Conservation (phyloP, 495 filamentous ascomycete genomes). For the Lasiosphaeria hispida region DNA sequence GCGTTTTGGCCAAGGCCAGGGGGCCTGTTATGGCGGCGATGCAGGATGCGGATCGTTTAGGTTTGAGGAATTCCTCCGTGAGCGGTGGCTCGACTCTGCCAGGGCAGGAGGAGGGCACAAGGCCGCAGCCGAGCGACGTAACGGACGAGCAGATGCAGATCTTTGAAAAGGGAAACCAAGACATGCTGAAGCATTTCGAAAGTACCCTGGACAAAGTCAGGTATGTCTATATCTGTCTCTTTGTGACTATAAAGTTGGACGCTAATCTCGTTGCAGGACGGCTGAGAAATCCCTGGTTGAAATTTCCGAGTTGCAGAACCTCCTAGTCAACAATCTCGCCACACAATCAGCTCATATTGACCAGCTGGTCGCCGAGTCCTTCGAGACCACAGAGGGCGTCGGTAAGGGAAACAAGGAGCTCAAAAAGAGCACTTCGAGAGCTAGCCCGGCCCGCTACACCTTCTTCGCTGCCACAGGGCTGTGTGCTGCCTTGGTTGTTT, state of each 20-base stretch:
- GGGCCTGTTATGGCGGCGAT: conserved; percentile 16
- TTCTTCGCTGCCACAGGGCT: conserved; percentile 85
- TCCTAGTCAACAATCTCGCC: conserved; percentile 78
- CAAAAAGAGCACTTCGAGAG: conserved; percentile 75
- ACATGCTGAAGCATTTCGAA: conserved; percentile 89
- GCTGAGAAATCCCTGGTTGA: conserved; percentile 89
- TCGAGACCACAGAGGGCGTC: conserved; percentile 78
- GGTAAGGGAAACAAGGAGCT: conserved; percentile 87
- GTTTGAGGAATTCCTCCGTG: conserved; percentile 1
- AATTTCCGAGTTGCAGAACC: conserved; percentile 87
- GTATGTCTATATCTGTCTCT: conserved; percentile 42
- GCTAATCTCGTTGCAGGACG: conserved; percentile 51
- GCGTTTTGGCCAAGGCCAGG: conserved; percentile 70
- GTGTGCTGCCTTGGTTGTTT: conserved; percentile 79
- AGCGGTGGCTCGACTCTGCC: conserved; percentile 18
- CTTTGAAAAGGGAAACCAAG: conserved; percentile 90
- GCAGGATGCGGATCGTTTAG: conserved; percentile 14
- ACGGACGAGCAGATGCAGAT: conserved; percentile 83
- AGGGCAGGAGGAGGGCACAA: conserved; percentile 41
- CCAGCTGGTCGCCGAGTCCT: conserved; percentile 82
- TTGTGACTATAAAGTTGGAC: background rate
- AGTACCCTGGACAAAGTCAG: conserved; percentile 88
- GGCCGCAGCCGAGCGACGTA: conserved; percentile 53
- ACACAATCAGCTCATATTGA: conserved; percentile 84
- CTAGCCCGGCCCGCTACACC: conserved; percentile 80